Evolutionary conservation across 306 rosid genomes (phyloP), one percentile per base, ranked within the genome.

Genomic region (Chamaecrista fasciculata): DNA sequence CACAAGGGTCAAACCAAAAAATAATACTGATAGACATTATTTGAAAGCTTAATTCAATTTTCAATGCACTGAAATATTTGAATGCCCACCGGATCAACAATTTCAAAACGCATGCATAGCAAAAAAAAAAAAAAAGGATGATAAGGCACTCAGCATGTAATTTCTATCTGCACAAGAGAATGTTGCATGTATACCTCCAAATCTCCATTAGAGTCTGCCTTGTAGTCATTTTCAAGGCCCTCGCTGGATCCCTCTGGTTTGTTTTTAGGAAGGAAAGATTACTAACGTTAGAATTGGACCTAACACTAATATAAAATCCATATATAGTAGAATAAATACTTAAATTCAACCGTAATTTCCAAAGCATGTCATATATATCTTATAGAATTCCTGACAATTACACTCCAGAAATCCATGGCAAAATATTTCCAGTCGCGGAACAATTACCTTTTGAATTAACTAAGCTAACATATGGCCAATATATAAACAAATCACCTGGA

Each of bases 221-320:
- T 2, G 85, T 81, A 23, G 85, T 77, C 85, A 81, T 81, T 68
- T 12, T 81, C 80, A 73, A 70, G 20, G 79, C 79, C 70, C 74
- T 81, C 7, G 62, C 63, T 36, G 67, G 85, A 51, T 81, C 85
- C 71, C 8, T 69, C 85, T 81, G 77, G 71, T 15, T 40, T 29
- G 63, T 25, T 29, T 12, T 39, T 44, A 52, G 8, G 18, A 2
- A 62, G 59, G 51, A 62, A 31, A 47, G 34, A 49, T 37, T 2
- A 23, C 0, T 0, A 20, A 55, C 20, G 48, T 23, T 14, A 57
- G 76, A 76, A 59, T 56, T 63, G 53, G 42, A 57, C 70, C 74
- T 37, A 49, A 52, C 51, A 25, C 4, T 59, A 1, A 19, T 5
- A n/a, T 37, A 21, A 5, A 39, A 37, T 39, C n/a, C 68, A 36